Conservation (phyloP, 805 yeast species). For the Yarrowia deformans region DNA sequence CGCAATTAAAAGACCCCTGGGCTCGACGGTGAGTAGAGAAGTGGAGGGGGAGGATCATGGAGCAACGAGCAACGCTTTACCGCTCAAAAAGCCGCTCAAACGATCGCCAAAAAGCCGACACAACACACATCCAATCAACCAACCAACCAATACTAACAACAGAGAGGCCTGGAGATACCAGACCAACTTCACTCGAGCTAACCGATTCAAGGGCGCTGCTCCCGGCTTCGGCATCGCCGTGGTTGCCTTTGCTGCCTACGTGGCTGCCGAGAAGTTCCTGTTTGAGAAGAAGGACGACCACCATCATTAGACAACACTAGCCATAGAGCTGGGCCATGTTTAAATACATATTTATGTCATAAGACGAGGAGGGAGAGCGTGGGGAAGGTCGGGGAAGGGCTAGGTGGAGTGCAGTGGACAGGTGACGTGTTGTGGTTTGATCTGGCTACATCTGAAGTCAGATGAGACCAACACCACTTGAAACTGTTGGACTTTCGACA, state of each 20-base stretch:
- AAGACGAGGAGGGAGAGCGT: neutral
- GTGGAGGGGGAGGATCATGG: too few species aligned
- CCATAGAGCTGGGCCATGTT: neutral
- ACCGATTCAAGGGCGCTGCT: constrained; percentile 72
- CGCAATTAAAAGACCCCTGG: constrained; percentile 57
- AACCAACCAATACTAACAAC: constrained; percentile 38
- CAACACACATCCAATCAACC: too few species aligned
- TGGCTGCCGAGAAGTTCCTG: constrained; percentile 26
- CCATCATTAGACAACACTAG: constrained; percentile 22
- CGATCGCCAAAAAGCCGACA: too few species aligned
- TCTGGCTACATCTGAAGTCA: too few species aligned
- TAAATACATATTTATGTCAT: constrained; percentile 29
- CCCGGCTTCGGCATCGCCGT: constrained; percentile 84
- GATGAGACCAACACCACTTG: too few species aligned
- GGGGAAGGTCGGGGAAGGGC: neutral
- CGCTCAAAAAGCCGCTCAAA: too few species aligned
- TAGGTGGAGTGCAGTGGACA: too few species aligned
- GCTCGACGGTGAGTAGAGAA: constrained; percentile 57
- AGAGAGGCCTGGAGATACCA: constrained; percentile 93
- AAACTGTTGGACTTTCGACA: too few species aligned
- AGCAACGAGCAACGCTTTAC: too few species aligned
- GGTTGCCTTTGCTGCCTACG: constrained; percentile 64
- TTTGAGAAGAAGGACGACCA: constrained; percentile 37
- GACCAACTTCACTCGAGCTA: constrained; percentile 76
- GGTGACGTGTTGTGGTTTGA: too few species aligned